phyloP scores from a whole-genome alignment of 768 basidiomycete genomes.

The Omphalotus guepiniiformis region DNA sequence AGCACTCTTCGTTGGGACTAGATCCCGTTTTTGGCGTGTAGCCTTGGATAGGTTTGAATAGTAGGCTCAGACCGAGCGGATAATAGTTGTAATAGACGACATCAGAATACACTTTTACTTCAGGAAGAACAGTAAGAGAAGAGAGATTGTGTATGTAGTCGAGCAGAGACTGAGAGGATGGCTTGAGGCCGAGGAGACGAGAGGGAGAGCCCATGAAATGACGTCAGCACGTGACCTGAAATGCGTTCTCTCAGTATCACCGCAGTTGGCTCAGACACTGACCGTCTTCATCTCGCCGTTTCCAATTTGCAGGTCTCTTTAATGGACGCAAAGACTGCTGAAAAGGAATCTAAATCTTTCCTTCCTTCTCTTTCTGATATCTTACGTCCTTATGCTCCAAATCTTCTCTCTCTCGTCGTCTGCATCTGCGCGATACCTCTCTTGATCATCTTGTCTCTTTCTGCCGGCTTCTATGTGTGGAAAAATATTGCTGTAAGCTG shows the following conservation, averaged over 20 bases:
- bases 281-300: constrained; percentile 1
- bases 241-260: constrained; percentile 1
- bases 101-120: constrained; percentile 79
- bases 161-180: constrained; percentile 40
- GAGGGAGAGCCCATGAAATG: neutral
- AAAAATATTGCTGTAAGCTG: constrained; percentile 65
- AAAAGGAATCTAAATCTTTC: neutral
- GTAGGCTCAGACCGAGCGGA: constrained; percentile 73
- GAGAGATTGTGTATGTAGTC: constrained; percentile 39
- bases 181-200: constrained; percentile 41
- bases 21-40: constrained; percentile 54
- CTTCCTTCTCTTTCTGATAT: constrained; percentile 22
- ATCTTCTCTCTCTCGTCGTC: constrained; percentile 61
- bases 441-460: constrained; percentile 52
- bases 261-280: constrained; percentile 3
- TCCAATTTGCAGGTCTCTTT: constrained; percentile 5
- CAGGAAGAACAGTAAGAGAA: constrained; percentile 34
- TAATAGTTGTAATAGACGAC: constrained; percentile 85
- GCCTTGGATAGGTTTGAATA: constrained; percentile 62
- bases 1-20: constrained; percentile 45
- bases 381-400: constrained; percentile 53
- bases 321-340: constrained; percentile 2
- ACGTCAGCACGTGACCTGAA: neutral
- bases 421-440: constrained; percentile 61
- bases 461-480: constrained; percentile 76